Base-by-base conservation (phyloP, 1,284 basidiomycete genomes). In the Boletus holoroseus region DNA sequence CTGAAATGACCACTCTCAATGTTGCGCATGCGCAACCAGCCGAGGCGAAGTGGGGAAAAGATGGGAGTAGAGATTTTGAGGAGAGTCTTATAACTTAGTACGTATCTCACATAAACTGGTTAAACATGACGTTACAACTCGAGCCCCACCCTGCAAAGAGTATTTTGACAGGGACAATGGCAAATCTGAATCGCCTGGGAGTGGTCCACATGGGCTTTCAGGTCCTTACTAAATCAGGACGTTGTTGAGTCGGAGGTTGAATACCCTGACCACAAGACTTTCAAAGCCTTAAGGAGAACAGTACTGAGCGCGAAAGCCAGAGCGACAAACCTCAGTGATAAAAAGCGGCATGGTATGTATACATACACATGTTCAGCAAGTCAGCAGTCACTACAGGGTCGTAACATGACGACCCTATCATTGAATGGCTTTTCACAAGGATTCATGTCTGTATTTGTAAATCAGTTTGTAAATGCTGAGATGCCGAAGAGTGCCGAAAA, bases 71-170 rank as follows among this genome's bases (percentile, higher is more conserved):
- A 22, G n/a, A n/a, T n/a, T n/a, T n/a, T n/a, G n/a, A n/a, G n/a
- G n/a, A 20, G 44, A 13, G 12, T 5, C 15, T 46, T 46, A 46
- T 28, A 28, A 8, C 40, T 18, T 3, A n/a, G n/a, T n/a, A n/a
- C 42, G 13, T 22, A 20, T 15, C 28, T 32, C 27, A 31, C 20
- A 39, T 31, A 8, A 3, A 12, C 16, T 13, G 12, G 42, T 20
- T 18, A 32, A 27, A 12, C 16, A 12, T 50, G 31, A 53, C 52
- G 52, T 53, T 36, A 55, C 20, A 31, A 8, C n/a, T n/a, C n/a
- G n/a, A n/a, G n/a, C n/a, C n/a, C 26, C 32, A 26, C n/a, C 24
- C 31, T 18, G 20, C 47, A 9, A 28, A 38, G 7, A 26, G 8
- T 3, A 1, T 22, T 32, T 15, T 44, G 30, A 44, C 49, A 44